Percentiles rank a stretch among this genome's conserved stretches.
Evolutionary conservation across 176 grass and related monocot species (phyloP).

Genomic region (Phoenix roebelenii): DNA sequence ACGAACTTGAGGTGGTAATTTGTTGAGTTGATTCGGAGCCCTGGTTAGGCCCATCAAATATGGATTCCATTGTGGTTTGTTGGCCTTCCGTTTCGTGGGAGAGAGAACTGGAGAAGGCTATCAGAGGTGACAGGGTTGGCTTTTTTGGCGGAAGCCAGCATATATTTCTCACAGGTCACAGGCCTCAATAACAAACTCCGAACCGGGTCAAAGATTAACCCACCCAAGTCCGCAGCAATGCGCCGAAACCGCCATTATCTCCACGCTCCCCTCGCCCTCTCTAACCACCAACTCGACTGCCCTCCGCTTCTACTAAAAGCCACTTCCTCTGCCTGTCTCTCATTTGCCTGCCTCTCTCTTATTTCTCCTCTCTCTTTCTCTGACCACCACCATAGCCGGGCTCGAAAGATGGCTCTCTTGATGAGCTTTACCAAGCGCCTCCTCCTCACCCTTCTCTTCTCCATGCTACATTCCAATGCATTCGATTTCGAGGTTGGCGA

Average conservation of each 20-base stretch:
- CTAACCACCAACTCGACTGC: neutral
- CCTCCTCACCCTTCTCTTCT: neutral
- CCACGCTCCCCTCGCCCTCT: neutral
- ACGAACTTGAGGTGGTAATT: no score
- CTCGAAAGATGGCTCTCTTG: neutral
- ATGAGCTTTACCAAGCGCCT: neutral
- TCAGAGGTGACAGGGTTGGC: no score
- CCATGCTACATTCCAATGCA: constrained; percentile 2
- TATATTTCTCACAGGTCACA: neutral
- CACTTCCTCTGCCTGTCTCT: constrained; percentile 8
- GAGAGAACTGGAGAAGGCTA: no score
- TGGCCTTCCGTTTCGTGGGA: no score
- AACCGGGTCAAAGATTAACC: neutral
- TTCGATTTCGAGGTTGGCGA: constrained; percentile 56
- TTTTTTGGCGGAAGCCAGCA: no score
- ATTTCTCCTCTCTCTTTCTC: neutral
- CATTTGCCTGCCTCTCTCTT: neutral
- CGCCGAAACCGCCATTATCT: neutral
- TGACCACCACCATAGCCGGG: neutral
- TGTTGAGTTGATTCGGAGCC: no score
- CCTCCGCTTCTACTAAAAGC: neutral
- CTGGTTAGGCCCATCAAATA: no score
- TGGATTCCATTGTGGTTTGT: no score
- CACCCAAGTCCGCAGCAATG: neutral
- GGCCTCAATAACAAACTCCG: neutral